Evolutionary conservation across 768 basidiomycete species (phyloP).

Genomic region (Astraeus odoratus): DNA sequence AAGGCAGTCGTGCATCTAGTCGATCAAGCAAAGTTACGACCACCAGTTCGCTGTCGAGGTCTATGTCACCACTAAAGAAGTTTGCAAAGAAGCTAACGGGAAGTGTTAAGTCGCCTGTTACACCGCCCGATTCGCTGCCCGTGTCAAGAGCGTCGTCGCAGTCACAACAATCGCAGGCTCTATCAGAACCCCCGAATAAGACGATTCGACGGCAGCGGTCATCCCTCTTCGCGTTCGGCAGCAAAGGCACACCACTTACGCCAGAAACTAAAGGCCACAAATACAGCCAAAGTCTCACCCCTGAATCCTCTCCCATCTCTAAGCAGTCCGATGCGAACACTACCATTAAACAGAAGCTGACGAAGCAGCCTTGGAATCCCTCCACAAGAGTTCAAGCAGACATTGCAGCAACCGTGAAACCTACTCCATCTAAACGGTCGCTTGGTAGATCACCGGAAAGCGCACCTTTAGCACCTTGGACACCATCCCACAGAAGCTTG

Average conservation of each 20-base stretch:
- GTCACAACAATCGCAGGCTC: conserved; percentile 30
- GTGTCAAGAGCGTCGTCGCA: conserved; percentile 33
- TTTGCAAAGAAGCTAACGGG: conserved; percentile 67
- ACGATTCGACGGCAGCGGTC: conserved; percentile 48
- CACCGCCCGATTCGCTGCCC: conserved; percentile 41
- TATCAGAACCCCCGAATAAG: conserved; percentile 44
- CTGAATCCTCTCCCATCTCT: conserved; percentile 54
- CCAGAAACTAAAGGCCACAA: conserved; percentile 55
- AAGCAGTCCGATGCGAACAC: conserved; percentile 32
- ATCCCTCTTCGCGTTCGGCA: conserved; percentile 52
- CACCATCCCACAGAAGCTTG: conserved; percentile 54
- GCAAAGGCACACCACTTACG: conserved; percentile 40
- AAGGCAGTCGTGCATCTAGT: conserved; percentile 36
- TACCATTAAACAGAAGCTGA: conserved; percentile 34
- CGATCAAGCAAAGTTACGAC: conserved; percentile 26
- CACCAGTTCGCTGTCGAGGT: conserved; percentile 56
- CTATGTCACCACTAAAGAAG: conserved; percentile 76
- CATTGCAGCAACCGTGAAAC: conserved; percentile 39
- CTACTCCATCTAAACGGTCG: conserved; percentile 43
- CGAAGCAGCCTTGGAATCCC: conserved; percentile 67
- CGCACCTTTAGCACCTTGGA: conserved; percentile 41
- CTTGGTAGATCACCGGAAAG: conserved; percentile 39
- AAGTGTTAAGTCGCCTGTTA: conserved; percentile 30
- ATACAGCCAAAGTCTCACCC: conserved; percentile 64
- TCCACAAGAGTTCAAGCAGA: conserved; percentile 69